Percentiles rank a stretch among this genome's conserved stretches.
phyloP scores from a whole-genome alignment of 1,284 basidiomycete genomes.

The Trichosporon faecale region DNA sequence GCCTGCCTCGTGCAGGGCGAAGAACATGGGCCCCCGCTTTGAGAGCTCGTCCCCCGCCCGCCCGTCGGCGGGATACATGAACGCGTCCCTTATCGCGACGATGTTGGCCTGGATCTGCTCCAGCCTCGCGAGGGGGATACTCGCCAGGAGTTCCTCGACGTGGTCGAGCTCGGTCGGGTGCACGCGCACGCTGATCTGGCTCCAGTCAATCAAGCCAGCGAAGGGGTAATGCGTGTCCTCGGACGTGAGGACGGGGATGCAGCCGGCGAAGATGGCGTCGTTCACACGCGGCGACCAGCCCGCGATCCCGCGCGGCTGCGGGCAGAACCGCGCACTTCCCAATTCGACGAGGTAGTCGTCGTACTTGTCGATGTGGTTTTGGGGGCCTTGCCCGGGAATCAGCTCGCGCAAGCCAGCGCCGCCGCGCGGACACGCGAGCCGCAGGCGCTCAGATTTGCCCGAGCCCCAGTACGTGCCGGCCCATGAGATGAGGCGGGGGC shows the following conservation, averaged over 20 bases:
- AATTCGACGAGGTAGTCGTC: constrained; percentile 53
- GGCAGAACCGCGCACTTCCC: constrained; percentile 51
- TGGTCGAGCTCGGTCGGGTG: constrained; percentile 52
- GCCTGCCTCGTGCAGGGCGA: constrained; percentile 50
- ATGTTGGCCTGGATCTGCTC: constrained; percentile 53
- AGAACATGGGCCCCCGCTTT: constrained; percentile 52
- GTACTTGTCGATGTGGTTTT: constrained; percentile 41
- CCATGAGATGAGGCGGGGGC: constrained; percentile 44
- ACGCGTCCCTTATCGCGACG: constrained; percentile 53
- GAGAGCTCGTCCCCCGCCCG: constrained; percentile 43
- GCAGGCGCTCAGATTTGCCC: constrained; percentile 46
- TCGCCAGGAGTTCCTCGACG: constrained; percentile 50
- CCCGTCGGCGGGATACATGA: constrained; percentile 52
- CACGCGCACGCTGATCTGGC: constrained; percentile 52
- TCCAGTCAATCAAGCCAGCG: constrained; percentile 53
- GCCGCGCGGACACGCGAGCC: constrained; percentile 47
- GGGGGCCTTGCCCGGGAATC: constrained; percentile 39
- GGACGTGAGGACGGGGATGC: constrained; percentile 54
- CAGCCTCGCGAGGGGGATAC: constrained; percentile 48
- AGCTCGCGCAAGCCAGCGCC: constrained; percentile 44
- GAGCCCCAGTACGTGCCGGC: constrained; percentile 52
- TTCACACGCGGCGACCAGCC: constrained; percentile 54
- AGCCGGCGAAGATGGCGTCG: constrained; percentile 56
- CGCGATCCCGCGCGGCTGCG: constrained; percentile 52
- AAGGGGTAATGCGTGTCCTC: constrained; percentile 54